Conservation (phyloP, 2,329 filamentous ascomycete genomes). For the Diplocarpon rosae region DNA sequence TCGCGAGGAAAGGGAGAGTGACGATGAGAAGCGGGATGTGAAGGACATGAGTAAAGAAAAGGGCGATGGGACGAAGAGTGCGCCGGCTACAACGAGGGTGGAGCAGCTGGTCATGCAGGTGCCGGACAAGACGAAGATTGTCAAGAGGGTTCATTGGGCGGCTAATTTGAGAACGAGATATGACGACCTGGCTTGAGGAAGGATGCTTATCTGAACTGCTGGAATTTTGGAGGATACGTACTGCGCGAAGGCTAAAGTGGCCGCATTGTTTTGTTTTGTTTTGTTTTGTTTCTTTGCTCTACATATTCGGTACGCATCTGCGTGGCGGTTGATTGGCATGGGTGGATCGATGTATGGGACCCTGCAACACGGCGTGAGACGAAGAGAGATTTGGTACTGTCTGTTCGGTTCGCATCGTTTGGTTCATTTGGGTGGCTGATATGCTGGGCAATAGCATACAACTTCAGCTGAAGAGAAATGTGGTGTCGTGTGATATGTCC, state of each 20-base stretch:
- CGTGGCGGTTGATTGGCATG: no score
- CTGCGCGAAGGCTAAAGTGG: neutral
- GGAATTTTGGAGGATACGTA: slow-evolving; percentile 1
- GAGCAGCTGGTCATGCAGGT: slow-evolving; percentile 10
- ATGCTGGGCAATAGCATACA: no score
- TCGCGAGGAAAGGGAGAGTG: slow-evolving; percentile 22
- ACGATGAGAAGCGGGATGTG: slow-evolving; percentile 11
- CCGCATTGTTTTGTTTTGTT: no score
- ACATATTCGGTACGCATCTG: neutral
- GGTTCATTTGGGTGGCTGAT: no score
- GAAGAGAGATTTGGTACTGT: no score
- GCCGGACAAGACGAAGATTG: slow-evolving; percentile 20
- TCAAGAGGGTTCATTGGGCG: slow-evolving; percentile 26
- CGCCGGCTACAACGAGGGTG: slow-evolving; percentile 10
- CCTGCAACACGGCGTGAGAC: no score
- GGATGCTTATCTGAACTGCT: slow-evolving; percentile 4
- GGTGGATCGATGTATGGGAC: no score
- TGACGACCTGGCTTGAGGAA: neutral
- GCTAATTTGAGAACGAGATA: slow-evolving; percentile 4
- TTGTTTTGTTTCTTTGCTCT: neutral
- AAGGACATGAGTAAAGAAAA: slow-evolving; percentile 2
- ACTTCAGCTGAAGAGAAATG: no score
- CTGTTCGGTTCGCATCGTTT: no score
- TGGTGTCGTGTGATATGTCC: no score
- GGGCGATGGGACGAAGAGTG: slow-evolving; percentile 7